These are phyloP conservation scores for Prototheca wickerhamii DNA, from an alignment of 163 green algal genomes.

Conservation along the genomic window DNA sequence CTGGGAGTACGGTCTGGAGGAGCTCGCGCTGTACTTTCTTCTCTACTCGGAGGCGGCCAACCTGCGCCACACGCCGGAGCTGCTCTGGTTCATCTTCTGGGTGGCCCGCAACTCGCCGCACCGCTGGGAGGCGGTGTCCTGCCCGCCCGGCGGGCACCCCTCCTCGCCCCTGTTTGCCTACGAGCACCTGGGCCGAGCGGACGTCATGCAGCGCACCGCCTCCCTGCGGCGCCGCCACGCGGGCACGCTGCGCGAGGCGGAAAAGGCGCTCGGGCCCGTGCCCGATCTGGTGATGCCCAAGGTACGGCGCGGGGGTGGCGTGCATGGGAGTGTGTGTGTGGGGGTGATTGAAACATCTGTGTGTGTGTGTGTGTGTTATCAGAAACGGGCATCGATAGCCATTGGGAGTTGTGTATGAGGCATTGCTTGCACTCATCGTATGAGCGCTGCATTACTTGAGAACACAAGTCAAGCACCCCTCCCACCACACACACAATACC, in stretches of 20 bases:
- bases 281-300: neutral
- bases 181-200: neutral
- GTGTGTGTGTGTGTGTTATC: too few relatives aligned
- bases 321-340: neutral
- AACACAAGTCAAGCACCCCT: neutral
- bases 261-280: neutral
- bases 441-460: too few relatives aligned
- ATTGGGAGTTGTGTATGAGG: too few relatives aligned
- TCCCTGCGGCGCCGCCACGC: neutral
- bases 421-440: too few relatives aligned
- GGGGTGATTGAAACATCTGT: neutral
- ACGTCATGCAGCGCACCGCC: neutral
- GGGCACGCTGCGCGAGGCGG: neutral
- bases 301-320: too few relatives aligned
- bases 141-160: neutral
- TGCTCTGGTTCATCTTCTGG: constrained; percentile 59
- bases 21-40: constrained; percentile 59
- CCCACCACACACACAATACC: neutral
- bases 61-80: constrained; percentile 53
- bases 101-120: constrained; percentile 27
- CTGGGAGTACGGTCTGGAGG: constrained; percentile 39
- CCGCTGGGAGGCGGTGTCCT: neutral
- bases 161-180: constrained; percentile 1
- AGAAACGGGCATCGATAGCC: too few relatives aligned
- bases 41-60: constrained; percentile 57